Conservation (phyloP, 768 basidiomycete species). For the Suillus clintonianus region DNA sequence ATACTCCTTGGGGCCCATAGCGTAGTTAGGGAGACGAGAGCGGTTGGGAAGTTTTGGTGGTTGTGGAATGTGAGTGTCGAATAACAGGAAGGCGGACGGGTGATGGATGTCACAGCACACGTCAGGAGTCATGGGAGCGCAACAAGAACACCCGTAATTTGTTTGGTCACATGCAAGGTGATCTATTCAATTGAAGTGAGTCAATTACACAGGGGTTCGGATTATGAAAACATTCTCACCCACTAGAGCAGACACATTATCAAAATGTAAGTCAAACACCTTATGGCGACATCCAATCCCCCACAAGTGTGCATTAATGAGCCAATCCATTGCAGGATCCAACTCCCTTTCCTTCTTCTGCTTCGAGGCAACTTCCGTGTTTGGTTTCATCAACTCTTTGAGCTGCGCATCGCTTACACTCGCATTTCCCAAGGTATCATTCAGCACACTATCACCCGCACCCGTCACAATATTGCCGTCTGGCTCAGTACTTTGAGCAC, state of each 20-base stretch:
- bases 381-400: not conserved
- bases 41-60: not conserved
- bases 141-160: slow-evolving; percentile 17
- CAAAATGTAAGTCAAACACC: slow-evolving; percentile 19
- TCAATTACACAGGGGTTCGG: not conserved
- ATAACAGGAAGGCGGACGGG: slow-evolving; percentile 8
- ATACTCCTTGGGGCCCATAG: slow-evolving; percentile 1
- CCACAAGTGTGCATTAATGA: slow-evolving; percentile 26
- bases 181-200: not conserved
- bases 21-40: slow-evolving; percentile 9
- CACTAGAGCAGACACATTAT: slow-evolving; percentile 10
- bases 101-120: slow-evolving; percentile 21
- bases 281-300: slow-evolving; percentile 14
- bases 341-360: slow-evolving; percentile 9
- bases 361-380: not conserved
- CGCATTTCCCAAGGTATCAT: not conserved
- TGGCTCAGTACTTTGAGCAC: not conserved
- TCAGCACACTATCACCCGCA: not conserved
- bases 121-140: slow-evolving; percentile 5
- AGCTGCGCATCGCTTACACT: slow-evolving; percentile 4
- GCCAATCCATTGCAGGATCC: slow-evolving; percentile 23
- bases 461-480: not conserved
- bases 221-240: slow-evolving; percentile 16
- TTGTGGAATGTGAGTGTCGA: not conserved
- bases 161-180: slow-evolving; percentile 4